Percentiles rank a stretch among this genome's conserved stretches.
Evolutionary conservation across 768 basidiomycete species (phyloP).

Genomic region (Russula sp.): DNA sequence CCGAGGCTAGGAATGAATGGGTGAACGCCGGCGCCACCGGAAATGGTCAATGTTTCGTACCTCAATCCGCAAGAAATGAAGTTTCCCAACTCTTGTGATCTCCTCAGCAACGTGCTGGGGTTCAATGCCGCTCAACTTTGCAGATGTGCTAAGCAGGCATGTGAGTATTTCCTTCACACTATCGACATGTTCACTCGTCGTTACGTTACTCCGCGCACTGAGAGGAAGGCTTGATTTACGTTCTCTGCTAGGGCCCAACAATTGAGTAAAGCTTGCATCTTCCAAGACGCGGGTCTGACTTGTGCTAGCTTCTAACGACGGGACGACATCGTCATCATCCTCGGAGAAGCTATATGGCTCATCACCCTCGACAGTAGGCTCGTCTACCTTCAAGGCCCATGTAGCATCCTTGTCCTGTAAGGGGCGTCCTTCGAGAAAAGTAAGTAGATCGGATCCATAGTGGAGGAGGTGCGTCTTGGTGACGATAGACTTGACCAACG

Average conservation of each 20-base stretch:
- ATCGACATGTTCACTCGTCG: conserved; percentile 15
- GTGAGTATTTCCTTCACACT: conserved; percentile 57
- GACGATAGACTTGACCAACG: conserved; percentile 74
- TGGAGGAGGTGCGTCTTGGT: conserved; percentile 79
- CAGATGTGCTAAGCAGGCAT: conserved; percentile 57
- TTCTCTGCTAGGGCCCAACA: conserved; percentile 45
- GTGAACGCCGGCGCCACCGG: conserved; percentile 22
- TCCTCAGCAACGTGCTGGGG: conserved; percentile 76
- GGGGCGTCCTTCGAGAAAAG: conserved; percentile 69
- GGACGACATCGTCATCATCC: conserved; percentile 45
- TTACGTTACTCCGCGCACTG: conserved; percentile 34
- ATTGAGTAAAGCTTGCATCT: conserved; percentile 13
- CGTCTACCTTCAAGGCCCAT: conserved; percentile 72
- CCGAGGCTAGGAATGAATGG: conserved; percentile 55
- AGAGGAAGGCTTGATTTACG: conserved; percentile 70
- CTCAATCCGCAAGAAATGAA: conserved; percentile 70
- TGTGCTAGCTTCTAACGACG: conserved; percentile 33
- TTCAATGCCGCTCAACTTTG: conserved; percentile 55
- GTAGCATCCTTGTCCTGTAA: conserved; percentile 65
- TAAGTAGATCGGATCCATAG: conserved; percentile 79
- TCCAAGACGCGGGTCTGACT: conserved; percentile 28
- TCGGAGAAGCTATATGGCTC: conserved; percentile 55
- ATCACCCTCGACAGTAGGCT: conserved; percentile 57
- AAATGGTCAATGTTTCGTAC: conserved; percentile 42
- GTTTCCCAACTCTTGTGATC: conserved; percentile 72